These are phyloP conservation scores for Russula ochroleuca DNA, from an alignment of 768 basidiomycete species.

Conservation along the genomic window DNA sequence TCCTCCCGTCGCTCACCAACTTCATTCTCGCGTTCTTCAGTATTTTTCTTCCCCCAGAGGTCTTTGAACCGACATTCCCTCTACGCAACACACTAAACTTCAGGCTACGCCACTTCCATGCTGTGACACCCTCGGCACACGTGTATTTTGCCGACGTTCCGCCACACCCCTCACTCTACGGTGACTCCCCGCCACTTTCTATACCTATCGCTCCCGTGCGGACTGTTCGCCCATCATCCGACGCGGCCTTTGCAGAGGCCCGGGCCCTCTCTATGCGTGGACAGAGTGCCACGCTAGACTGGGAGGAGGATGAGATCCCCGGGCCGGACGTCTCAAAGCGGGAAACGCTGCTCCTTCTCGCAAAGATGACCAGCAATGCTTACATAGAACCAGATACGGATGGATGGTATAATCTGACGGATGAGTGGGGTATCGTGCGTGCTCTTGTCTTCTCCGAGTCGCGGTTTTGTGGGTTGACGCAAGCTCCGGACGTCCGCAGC, in stretches of 20 bases:
- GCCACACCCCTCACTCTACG: constrained; percentile 24
- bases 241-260: constrained; percentile 34
- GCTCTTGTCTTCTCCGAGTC: not conserved
- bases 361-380: constrained; percentile 88
- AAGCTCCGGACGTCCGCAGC: constrained; percentile 37
- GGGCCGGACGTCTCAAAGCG: constrained; percentile 72
- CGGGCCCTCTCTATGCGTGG: constrained; percentile 39
- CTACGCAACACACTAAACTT: constrained; percentile 35
- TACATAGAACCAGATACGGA: constrained; percentile 51
- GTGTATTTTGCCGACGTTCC: constrained; percentile 54
- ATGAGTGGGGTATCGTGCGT: constrained; percentile 58
- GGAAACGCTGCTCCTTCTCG: constrained; percentile 67
- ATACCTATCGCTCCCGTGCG: constrained; percentile 40
- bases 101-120: constrained; percentile 60
- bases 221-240: constrained; percentile 48
- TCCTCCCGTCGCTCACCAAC: constrained; percentile 1
- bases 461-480: not conserved
- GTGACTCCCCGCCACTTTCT: constrained; percentile 35
- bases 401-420: constrained; percentile 69
- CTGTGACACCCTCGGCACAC: constrained; percentile 41
- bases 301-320: constrained; percentile 60
- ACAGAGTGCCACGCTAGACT: constrained; percentile 44
- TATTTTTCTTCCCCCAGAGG: constrained; percentile 4
- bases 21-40: constrained; percentile 2
- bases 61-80: not conserved